Evolutionary conservation across 1,284 basidiomycete genomes (phyloP).

Genomic region (Tylopilus sp.): DNA sequence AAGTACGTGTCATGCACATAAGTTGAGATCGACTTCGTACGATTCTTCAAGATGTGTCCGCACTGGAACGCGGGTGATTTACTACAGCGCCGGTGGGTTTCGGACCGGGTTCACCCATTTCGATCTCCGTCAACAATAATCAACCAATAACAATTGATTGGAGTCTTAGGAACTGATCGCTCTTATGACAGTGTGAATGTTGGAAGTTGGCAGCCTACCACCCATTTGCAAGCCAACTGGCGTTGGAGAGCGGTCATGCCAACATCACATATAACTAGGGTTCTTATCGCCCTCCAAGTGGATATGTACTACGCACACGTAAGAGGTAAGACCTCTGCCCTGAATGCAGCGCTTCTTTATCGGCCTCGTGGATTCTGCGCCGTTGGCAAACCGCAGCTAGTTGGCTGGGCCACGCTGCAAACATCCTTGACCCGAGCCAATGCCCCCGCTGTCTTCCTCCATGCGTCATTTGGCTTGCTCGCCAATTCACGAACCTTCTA

Average conservation of each 20-base stretch:
- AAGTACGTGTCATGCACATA: not conserved
- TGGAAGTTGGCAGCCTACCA: conserved; percentile 27
- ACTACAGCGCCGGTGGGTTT: conserved; percentile 11
- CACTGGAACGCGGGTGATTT: too few species aligned
- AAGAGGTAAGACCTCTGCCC: not conserved
- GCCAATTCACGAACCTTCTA: conserved; percentile 12
- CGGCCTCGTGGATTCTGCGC: conserved; percentile 38
- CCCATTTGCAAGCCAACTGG: conserved; percentile 1
- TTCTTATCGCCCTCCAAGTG: conserved; percentile 13
- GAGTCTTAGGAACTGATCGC: too few species aligned
- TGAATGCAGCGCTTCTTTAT: conserved; percentile 4
- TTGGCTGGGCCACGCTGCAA: conserved; percentile 3
- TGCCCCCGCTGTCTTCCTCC: not conserved
- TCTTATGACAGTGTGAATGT: too few species aligned
- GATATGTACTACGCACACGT: not conserved
- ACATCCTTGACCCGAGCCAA: conserved; percentile 26
- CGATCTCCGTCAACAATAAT: not conserved
- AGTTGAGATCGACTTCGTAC: not conserved
- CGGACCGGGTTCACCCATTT: not conserved
- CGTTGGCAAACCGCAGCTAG: conserved; percentile 30
- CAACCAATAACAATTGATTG: not conserved
- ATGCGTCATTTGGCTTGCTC: not conserved
- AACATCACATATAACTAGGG: not conserved
- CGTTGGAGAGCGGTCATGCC: conserved; percentile 11
- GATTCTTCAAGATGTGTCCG: too few species aligned